These are phyloP conservation scores for Rhizopogon vinicolor DNA, from an alignment of 768 basidiomycete genomes.

Conservation along the genomic window DNA sequence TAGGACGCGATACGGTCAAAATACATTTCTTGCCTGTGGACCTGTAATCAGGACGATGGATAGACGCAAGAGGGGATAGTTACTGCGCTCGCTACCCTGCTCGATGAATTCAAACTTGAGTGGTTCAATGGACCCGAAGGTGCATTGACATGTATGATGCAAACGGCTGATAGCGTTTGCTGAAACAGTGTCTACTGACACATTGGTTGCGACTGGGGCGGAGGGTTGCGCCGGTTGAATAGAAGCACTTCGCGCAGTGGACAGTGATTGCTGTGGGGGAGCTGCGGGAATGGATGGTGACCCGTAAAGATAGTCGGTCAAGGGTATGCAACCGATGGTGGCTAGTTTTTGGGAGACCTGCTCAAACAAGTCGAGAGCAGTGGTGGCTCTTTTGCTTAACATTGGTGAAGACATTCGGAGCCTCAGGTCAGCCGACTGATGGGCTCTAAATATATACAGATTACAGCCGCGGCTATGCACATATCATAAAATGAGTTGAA, in stretches of 20 bases:
- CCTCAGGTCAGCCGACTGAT: too few relatives aligned
- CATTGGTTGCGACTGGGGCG: conserved; percentile 1
- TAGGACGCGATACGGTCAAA: conserved; percentile 53
- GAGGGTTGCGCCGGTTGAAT: conserved; percentile 3
- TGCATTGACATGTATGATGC: conserved; percentile 37
- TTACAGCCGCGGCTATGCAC: too few relatives aligned
- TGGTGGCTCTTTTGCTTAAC: too few relatives aligned
- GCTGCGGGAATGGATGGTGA: background rate
- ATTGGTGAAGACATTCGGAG: background rate
- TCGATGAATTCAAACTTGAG: conserved; percentile 48
- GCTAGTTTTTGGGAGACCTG: conserved; percentile 22
- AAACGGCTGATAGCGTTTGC: conserved; percentile 29
- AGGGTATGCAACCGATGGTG: conserved; percentile 21
- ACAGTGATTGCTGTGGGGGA: background rate
- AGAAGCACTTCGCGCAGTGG: background rate
- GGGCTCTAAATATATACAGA: too few relatives aligned
- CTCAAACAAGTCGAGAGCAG: conserved; percentile 8
- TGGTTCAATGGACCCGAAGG: conserved; percentile 35
- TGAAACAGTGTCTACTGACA: conserved; percentile 4
- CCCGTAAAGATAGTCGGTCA: conserved; percentile 22
- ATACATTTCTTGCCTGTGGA: conserved; percentile 53
- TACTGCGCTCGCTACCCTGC: conserved; percentile 32
- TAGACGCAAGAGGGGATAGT: conserved; percentile 1
- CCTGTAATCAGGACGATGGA: conserved; percentile 1
- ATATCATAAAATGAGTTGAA: too few relatives aligned